A percentile compares a stretch with the other conserved stretches of the same genome.
These are phyloP conservation scores for Aquilaria yunnanensis DNA, from an alignment of 345 rosid genomes.

Conservation along the genomic window DNA sequence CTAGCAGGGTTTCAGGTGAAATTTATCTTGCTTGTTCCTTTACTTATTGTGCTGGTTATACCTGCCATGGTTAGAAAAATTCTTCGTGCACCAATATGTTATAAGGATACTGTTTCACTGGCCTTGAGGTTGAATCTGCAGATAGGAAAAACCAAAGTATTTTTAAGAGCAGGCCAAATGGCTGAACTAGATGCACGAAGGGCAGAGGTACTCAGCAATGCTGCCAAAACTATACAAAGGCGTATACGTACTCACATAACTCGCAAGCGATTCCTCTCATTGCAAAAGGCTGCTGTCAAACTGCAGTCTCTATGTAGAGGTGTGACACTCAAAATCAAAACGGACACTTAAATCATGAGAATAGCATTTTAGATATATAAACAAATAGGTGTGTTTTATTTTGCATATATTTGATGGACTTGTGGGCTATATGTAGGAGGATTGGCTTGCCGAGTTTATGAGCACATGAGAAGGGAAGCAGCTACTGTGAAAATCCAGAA, in stretches of 20 bases:
- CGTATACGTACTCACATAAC: constrained; percentile 63
- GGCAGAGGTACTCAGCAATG: constrained; percentile 66
- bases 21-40: constrained; percentile 1
- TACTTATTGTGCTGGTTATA: background rate
- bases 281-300: constrained; percentile 51
- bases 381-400: too few relatives aligned
- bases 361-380: too few relatives aligned
- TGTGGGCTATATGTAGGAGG: constrained; percentile 35
- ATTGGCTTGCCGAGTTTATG: constrained; percentile 50
- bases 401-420: background rate
- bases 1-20: constrained; percentile 91
- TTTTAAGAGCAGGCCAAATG: constrained; percentile 98
- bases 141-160: constrained; percentile 95
- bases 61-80: background rate
- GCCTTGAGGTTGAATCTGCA: constrained; percentile 29
- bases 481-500: constrained; percentile 73
- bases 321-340: constrained; percentile 10
- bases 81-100: background rate
- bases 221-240: constrained; percentile 83
- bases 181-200: constrained; percentile 94
- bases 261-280: constrained; percentile 61
- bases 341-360: too few relatives aligned
- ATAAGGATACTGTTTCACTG: constrained; percentile 2
- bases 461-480: constrained; percentile 42
- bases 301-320: constrained; percentile 72